Evolutionary conservation across 2,329 filamentous ascomycete genomes (phyloP), one percentile per base, ranked within the genome.

Genomic region (Alternaria novae-zelandiae): DNA sequence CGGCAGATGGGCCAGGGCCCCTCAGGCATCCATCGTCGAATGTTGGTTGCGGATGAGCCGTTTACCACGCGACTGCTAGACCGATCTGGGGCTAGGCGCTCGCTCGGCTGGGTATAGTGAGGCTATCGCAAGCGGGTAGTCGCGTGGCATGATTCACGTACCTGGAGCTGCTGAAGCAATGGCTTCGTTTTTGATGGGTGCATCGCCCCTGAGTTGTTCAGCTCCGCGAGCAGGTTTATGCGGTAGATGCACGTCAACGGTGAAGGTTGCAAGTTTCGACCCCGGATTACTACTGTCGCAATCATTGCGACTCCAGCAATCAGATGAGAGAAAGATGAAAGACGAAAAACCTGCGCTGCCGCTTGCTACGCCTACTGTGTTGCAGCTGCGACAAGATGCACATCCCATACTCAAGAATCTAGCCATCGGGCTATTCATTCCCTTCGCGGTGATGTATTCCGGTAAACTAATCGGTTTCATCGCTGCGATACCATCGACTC

Each of bases 61-160:
- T 45, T 50, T 50, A 57, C 63, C 63, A 43, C 63, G 51, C 59
- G 55, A 21, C 6, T 17, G 11, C 36, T 44, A 59, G 28, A 17
- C 51, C 1, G 4, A 2, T 1, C 56, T 47, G 26, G 46, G 41
- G 54, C 13, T 59, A 60, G 46, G 15, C 21, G 13, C 49, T 36
- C 26, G 28, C 30, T 53, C 49, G 13, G 20, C 20, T 53, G 28
- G 41, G 26, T 51, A 50, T 65, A 62, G n/a, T 44, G 20, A 45
- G 30, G 30, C n/a, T 13, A 23, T 7, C 7, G 28, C 21, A 59
- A 49, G 57, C 47, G 47, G 50, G 47, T 44, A 47, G 47, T 61
- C 32, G 47, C 58, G 54, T 21, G 49, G 30, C 62, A 51, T 64
- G 63, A 66, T 60, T 66, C 60, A 66, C 20, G 13, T 50, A 50